Base-by-base conservation (phyloP, 2,329 filamentous ascomycete species). In the Thermothelomyces thermophilus region DNA sequence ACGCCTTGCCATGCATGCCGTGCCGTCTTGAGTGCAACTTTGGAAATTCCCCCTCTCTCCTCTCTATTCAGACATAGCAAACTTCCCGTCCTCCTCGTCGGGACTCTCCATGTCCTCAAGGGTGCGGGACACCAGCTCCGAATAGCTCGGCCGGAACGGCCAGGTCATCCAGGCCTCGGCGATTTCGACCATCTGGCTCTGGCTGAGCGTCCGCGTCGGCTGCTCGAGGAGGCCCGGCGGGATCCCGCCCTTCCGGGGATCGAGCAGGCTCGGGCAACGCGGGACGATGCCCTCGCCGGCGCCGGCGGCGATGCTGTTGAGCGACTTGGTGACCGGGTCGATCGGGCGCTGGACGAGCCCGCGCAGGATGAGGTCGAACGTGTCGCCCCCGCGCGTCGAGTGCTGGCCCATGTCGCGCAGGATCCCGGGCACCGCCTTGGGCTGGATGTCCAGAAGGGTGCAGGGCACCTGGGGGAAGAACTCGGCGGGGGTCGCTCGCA, bases 391-490 rank as follows among this genome's bases (percentile, higher is more conserved):
- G 35, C 69, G 70, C 22, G 60, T 66, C 2, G 65, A 67, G 1
- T 48, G 52, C 2, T 68, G 63, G 0, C 75, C 75, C 47, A 67
- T 66, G 47, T 75, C 63, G 6, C 71, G 71, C 17, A 83, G 60
- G 2, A 78, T 58, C 1, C 69, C 71, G 57, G 74, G 71, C 53
- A 75, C 67, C 2, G 71, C 62, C 56, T 75, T 74, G 3, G 87
- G 86, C 56, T 83, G 77, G 51, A 88, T 70, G 63, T 90, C 86
- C 14, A 90, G 63, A 3, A 91, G 76, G 10, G 71, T 68, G 48
- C 80, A 70, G 6, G 73, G 68, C 8, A 73, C 66, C 20, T 75
- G 70, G 1, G 87, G 88, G 63, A 75, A 87, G 60, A 88, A 84
- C 56, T 95, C 90, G 1, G 75, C 61, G 0, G 66, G 45, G 4